Evolutionary conservation across 441 rosid species (phyloP).

Genomic region (Euphorbia schlechtendalii): DNA sequence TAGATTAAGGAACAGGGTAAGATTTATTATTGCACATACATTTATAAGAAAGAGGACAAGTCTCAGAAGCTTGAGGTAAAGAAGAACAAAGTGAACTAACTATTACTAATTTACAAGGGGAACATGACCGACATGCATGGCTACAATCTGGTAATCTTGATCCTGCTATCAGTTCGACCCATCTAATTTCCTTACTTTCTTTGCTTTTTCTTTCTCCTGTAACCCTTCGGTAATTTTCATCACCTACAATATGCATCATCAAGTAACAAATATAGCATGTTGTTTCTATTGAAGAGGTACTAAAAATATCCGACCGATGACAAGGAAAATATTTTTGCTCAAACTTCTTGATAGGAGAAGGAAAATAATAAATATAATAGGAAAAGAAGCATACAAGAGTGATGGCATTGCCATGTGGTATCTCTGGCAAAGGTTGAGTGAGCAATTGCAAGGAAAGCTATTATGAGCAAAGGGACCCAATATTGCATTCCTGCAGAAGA

Average conservation of each 20-base stretch:
- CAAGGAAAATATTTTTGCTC: no score
- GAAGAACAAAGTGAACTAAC: constrained; percentile 7
- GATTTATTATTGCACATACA: constrained; percentile 18
- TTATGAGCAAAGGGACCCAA: background rate
- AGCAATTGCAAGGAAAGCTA: background rate
- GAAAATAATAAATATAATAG: no score
- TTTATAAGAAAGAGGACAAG: constrained; percentile 16
- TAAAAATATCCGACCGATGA: no score
- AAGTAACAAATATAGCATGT: no score
- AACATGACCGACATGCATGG: constrained; percentile 20
- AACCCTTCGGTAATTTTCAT: background rate
- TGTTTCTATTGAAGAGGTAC: no score
- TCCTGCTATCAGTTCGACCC: background rate
- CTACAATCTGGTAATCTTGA: constrained; percentile 18
- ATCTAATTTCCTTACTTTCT: no score
- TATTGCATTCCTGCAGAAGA: background rate
- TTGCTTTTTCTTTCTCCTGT: background rate
- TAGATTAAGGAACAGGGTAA: constrained; percentile 14
- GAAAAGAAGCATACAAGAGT: background rate
- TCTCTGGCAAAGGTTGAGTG: background rate
- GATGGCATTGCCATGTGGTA: background rate
- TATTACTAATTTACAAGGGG: constrained; percentile 15
- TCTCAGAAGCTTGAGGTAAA: constrained; percentile 6
- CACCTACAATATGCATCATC: no score
- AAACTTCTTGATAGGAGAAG: no score